Percentiles rank a stretch among this genome's conserved stretches.
phyloP scores from a whole-genome alignment of 495 filamentous ascomycete genomes.

The Talaromyces trachyspermus region DNA sequence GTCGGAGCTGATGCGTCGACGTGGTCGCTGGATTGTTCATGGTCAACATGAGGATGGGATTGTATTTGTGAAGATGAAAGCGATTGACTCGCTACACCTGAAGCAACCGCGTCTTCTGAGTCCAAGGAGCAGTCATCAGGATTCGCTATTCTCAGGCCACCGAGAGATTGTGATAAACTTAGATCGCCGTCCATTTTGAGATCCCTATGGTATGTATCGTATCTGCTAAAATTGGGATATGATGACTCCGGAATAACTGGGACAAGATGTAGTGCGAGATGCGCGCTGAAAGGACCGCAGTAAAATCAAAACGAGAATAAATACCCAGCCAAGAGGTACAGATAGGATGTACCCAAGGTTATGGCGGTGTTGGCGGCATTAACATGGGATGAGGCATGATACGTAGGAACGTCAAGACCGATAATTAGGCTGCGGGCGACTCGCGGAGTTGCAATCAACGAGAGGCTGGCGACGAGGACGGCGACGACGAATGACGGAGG shows the following conservation, averaged over 20 bases:
- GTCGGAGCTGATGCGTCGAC: not conserved
- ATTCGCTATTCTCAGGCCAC: constrained; percentile 94
- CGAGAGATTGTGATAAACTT: constrained; percentile 86
- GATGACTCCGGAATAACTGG: not conserved
- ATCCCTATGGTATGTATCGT: not conserved
- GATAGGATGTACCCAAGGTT: constrained; percentile 14
- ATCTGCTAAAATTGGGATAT: no score
- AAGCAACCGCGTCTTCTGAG: constrained; percentile 35
- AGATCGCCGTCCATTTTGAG: constrained; percentile 80
- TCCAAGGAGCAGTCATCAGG: constrained; percentile 73
- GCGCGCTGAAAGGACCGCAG: not conserved
- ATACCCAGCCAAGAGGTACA: constrained; percentile 5
- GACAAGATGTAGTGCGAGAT: constrained; percentile 5
- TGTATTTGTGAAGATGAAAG: constrained; percentile 13
- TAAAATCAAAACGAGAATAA: constrained; percentile 3
- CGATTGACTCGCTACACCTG: constrained; percentile 12
- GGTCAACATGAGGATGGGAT: not conserved
- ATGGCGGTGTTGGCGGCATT: constrained; percentile 28
- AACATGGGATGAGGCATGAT: constrained; percentile 29
- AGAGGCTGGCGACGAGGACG: not conserved
- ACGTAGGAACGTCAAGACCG: constrained; percentile 1
- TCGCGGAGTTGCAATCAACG: no score
- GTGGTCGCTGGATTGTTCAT: not conserved
- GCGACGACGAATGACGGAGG: not conserved
- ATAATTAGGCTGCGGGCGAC: no score